Evolutionary conservation across 2,329 filamentous ascomycete species (phyloP), one percentile per base, ranked within the genome.

Genomic region (Zymoseptoria brevis): DNA sequence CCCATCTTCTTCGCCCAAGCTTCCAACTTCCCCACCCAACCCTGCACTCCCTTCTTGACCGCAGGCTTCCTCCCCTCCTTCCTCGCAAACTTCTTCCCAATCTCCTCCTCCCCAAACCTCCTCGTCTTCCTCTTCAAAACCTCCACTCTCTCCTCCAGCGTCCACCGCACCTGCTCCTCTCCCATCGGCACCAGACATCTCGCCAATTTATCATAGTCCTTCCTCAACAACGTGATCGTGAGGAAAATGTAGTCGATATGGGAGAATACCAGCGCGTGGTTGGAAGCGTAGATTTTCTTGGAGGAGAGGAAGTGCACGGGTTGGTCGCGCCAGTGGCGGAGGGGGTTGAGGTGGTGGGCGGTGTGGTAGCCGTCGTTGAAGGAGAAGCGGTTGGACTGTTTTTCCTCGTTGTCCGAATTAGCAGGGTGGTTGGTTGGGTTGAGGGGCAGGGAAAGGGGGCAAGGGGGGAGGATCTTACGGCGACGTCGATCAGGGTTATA

Each of bases 311-410:
- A 90, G 6, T 87, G 83, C 11, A 84, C 78, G 0, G 89, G 89
- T 66, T 92, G 89, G 19, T 92, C 87, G 59, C 89, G 85, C 89
- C 89, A 93, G 75, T 92, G 89, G 1, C 89, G 83, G 26, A 83
- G 80, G 0, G 87, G 88, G 74, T 91, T 90, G 55, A 91, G 81
- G 67, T 91, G 88, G 69, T 91, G 89, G 19, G 87, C 89, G 6
- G 87, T 91, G 74, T 91, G 88, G 72, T 90, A 91, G 64, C 88
- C 88, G 67, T 91, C 88, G 67, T 92, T 91, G 80, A 87, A 91
- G 75, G 87, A 92, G 73, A 87, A 87, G 41, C 89, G 86, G 72
- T 92, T 92, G 74, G 85, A 89, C 87, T n/a, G n/a, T n/a, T n/a
- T n/a, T n/a, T n/a, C n/a, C n/a, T n/a, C n/a, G n/a, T n/a, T n/a